Conservation (phyloP, 2,329 filamentous ascomycete genomes). For the Knufia petricola region DNA sequence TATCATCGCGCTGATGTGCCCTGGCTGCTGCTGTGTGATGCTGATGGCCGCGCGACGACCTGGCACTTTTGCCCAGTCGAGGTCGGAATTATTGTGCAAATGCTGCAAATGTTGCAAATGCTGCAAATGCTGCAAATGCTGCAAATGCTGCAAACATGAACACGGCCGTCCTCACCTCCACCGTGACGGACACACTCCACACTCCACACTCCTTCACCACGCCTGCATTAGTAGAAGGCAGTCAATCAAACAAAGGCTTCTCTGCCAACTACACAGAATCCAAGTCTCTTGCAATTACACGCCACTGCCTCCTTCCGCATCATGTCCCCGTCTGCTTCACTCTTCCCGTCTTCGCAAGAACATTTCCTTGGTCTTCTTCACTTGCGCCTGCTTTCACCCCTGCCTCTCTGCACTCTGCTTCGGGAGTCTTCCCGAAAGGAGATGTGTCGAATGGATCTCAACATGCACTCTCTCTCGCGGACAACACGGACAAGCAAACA, state of each 20-base stretch:
- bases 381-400: neutral
- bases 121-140: no score
- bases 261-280: no score
- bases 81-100: neutral
- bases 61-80: slow-evolving; percentile 1
- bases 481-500: neutral
- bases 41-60: neutral
- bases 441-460: neutral
- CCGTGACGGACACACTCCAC: no score
- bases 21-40: neutral
- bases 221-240: no score
- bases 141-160: no score
- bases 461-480: neutral
- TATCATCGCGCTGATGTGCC: slow-evolving; percentile 14
- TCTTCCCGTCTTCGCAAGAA: neutral
- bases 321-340: neutral
- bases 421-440: neutral
- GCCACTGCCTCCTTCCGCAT: no score
- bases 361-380: neutral
- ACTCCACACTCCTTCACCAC: no score
- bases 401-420: neutral
- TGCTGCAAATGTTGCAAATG: neutral
- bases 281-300: no score
- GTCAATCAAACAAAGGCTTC: no score
- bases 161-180: no score